These are phyloP conservation scores for Trichoderma atrobrunneum DNA, from an alignment of 2,329 filamentous ascomycete genomes.

Conservation along the genomic window DNA sequence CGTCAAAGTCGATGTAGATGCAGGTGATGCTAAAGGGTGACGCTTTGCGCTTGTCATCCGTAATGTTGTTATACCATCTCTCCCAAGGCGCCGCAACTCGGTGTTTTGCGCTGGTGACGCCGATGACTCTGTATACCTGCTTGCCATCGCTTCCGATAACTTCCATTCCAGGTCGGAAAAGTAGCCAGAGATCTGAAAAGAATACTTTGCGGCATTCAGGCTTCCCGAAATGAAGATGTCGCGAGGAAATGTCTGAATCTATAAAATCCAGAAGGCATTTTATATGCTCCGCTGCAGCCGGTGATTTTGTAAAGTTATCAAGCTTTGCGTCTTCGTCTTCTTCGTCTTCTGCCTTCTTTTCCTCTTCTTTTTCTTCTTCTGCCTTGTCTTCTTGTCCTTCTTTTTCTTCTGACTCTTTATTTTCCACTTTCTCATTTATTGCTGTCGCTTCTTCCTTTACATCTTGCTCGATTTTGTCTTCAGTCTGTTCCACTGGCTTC, in stretches of 20 bases:
- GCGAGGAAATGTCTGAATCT: neutral
- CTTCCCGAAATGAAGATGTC: neutral
- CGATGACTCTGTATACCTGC: slow-evolving; percentile 29
- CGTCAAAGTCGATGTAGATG: slow-evolving; percentile 34
- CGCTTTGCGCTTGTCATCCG: neutral
- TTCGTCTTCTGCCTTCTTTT: neutral
- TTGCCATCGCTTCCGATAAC: slow-evolving; percentile 20
- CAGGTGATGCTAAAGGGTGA: slow-evolving; percentile 19
- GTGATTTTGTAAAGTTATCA: neutral
- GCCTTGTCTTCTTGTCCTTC: too few species aligned
- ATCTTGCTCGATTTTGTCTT: neutral
- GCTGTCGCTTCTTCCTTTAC: neutral
- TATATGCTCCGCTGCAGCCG: slow-evolving; percentile 2
- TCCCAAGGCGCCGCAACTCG: neutral
- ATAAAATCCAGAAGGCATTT: slow-evolving; percentile 5
- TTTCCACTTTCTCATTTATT: neutral
- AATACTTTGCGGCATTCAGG: neutral
- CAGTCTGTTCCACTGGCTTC: neutral
- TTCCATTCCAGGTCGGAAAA: slow-evolving; percentile 28
- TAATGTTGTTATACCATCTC: neutral
- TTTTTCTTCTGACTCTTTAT: neutral
- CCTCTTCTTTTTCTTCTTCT: neutral
- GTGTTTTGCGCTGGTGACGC: slow-evolving; percentile 5
- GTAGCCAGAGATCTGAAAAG: slow-evolving; percentile 30
- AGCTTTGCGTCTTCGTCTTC: neutral